Base-by-base conservation (phyloP, 2,329 filamentous ascomycete genomes). In the Scedosporium boydii region DNA sequence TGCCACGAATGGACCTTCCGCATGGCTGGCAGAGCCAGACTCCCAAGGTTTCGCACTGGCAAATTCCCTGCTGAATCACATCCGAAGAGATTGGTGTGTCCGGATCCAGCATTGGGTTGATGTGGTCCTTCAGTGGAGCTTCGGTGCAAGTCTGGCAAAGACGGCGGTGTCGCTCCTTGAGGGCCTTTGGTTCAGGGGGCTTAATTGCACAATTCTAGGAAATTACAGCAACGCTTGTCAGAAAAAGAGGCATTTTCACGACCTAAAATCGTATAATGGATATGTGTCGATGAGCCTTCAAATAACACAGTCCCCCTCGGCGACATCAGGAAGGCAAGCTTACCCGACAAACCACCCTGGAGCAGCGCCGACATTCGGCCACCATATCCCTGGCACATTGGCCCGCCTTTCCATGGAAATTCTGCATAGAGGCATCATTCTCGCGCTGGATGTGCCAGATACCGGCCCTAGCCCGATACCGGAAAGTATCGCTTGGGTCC, bases 21-120 rank as follows among this genome's bases (percentile, higher is more conserved):
- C 93, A 97, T 1, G 89, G 86, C 66, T 89, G 85, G 74, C 93
- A 98, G 27, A 97, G 84, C 89, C 91, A 97, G 57, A 96, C 85
- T 4, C 82, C 82, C 9, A 83, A 74, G 1, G 73, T 73, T 1
- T 74, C 78, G 68, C 83, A 86, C 51, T 73, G 76, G 69, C 83
- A 86, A 18, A 85, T 72, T 58, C 75, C 78, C 21, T 73, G 78
- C 66, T 84, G 79, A 82, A 93, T 69, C 73, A 81, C 63, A 66
- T 84, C 74, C 70, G 82, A 71, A 75, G 76, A 70, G 74, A 87
- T 62, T 67, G 84, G 62, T 66, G 79, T 67, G 70, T 76, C 65
- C 67, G 82, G 70, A 66, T 77, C 72, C 16, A 82, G 68, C 1
- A 70, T 71, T 1, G 80, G 77, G 60, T 74, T 77, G 16, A 77